Percentiles rank a stretch among this genome's conserved stretches.
phyloP scores from a whole-genome alignment of 75 land plant species.

The Pinus albicaulis region DNA sequence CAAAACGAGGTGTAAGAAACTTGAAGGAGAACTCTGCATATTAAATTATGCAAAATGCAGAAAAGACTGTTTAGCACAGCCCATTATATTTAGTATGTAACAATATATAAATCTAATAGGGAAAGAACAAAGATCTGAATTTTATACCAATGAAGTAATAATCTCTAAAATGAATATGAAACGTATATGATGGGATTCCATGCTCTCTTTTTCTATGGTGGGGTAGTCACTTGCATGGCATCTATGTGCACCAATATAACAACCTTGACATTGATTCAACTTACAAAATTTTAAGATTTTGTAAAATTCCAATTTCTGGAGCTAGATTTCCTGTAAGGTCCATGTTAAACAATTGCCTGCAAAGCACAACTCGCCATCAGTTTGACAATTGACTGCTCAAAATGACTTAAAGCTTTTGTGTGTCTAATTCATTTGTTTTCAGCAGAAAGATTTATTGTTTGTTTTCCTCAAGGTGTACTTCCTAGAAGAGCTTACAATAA shows the following conservation, averaged over 20 bases:
- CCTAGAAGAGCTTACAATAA: too few species aligned
- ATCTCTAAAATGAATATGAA: neutral
- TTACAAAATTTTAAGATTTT: conserved; percentile 53
- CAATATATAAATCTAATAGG: neutral
- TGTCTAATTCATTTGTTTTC: too few species aligned
- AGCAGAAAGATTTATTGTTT: too few species aligned
- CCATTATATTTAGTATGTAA: neutral
- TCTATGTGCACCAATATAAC: neutral
- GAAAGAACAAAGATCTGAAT: neutral
- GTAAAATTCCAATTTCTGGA: conserved; percentile 60
- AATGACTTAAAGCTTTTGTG: too few species aligned
- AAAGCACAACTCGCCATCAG: neutral
- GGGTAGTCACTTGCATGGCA: too few species aligned
- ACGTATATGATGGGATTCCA: neutral
- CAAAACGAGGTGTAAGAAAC: neutral
- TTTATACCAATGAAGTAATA: neutral
- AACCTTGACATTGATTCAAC: conserved; percentile 5
- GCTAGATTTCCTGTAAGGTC: conserved; percentile 66
- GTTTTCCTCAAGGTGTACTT: too few species aligned
- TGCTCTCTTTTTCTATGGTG: neutral
- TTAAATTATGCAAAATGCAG: too few species aligned
- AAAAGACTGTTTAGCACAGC: neutral
- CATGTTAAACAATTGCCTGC: conserved; percentile 58
- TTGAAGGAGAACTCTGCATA: too few species aligned
- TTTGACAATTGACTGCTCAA: too few species aligned